A percentile compares a stretch with the other conserved stretches of the same genome.
Evolutionary conservation across 352 stramenopile genomes (phyloP).

Genomic region (Elongisporangium senticosum): DNA sequence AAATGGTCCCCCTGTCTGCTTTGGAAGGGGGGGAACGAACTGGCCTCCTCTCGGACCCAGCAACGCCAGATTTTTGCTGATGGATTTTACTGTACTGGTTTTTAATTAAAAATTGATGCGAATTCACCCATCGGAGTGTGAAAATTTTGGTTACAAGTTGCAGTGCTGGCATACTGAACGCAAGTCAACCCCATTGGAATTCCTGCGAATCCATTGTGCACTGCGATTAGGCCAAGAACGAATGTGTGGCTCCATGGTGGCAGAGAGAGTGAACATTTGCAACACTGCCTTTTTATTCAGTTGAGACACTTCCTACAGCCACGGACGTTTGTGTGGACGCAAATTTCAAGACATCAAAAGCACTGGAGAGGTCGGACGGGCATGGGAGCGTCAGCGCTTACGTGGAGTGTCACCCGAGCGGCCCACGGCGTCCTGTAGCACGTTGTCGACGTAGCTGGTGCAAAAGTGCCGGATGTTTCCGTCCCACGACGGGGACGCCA

Average conservation of each 20-base stretch:
- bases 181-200: not conserved
- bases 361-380: not conserved
- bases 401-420: conserved; percentile 4
- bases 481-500: conserved; percentile 2
- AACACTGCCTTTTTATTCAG: not conserved
- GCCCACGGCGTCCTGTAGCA: conserved; percentile 27
- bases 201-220: not conserved
- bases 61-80: conserved; percentile 1
- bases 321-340: conserved; percentile 1
- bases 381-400: conserved; percentile 3
- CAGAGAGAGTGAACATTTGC: conserved; percentile 1
- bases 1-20: not conserved
- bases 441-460: conserved; percentile 31
- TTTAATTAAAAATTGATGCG: conserved; percentile 1
- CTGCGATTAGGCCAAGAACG: not conserved
- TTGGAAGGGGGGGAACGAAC: not conserved
- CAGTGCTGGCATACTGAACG: not conserved
- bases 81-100: not conserved
- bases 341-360: not conserved
- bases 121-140: not conserved
- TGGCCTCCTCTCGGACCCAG: not conserved
- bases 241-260: not conserved
- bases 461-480: conserved; percentile 40
- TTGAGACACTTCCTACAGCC: conserved; percentile 3
- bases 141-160: not conserved